Evolutionary conservation across 176 grass and related monocot species (phyloP), one percentile per base, ranked within the genome.

Genomic region (Triticum dicoccoides): DNA sequence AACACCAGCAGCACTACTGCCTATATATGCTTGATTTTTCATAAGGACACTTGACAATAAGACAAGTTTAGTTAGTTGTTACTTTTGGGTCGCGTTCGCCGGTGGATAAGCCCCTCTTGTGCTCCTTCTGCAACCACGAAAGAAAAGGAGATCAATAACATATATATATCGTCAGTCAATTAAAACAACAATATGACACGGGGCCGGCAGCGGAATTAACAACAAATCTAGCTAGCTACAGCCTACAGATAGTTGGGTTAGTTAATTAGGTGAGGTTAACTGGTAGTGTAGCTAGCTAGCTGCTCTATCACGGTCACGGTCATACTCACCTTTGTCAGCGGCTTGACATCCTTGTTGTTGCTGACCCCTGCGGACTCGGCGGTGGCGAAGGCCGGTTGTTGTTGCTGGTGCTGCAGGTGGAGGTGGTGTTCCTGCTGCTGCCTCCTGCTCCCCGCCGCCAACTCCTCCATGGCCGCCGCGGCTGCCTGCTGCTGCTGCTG

Each of bases 11-110:
- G 9, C 42, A 18, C 51, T 54, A 39, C 64, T 15, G 44, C 24
- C 59, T 15, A 67, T 9, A 39, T 44, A 44, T 41, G 38, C 80
- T 12, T 70, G 76, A 61, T 34, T 58, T 77, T 49, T 39, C 51
- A 67, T 15, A 38, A 41, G 66, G 5, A 54, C 14, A 11, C 8
- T 21, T 73, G 69, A 56, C 13, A 4, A 25, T 73, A 2, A 24
- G 18, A 69, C 4, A 85, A 67, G 67, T 52, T 76, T 45, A 45
- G 42, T 11, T 18, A 4, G 18, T 37, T 34, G 32, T 85, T 87
- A 99, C 97, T 91, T 99, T 99, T 21, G 97, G 87, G 79, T 99
- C 94, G 15, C 96, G 93, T 84, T 94, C 96, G 30, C 81, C 76
- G 8, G 67, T 89, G 4, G 89, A 87, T 77, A 69, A 61, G 13